These are phyloP conservation scores for Aegilops bicornis DNA, from an alignment of 176 grass and related monocot genomes.

Conservation along the genomic window DNA sequence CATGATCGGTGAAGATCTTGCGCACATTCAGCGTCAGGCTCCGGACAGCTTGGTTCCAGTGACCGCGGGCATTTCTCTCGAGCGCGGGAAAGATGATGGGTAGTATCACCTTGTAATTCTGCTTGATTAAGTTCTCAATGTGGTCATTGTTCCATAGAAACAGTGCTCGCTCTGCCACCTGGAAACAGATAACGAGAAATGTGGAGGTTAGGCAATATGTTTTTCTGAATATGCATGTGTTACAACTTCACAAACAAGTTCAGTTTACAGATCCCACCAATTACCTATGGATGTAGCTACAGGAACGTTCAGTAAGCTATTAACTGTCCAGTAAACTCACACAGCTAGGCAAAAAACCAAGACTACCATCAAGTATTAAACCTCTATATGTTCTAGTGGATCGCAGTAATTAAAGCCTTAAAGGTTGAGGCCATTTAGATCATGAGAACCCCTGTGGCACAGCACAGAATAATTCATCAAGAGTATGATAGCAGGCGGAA, in stretches of 20 bases:
- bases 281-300: not conserved
- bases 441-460: not conserved
- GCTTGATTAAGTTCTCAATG: constrained; percentile 90
- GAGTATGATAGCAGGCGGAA: constrained; percentile 15
- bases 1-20: constrained; percentile 90
- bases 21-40: constrained; percentile 87
- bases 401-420: not conserved
- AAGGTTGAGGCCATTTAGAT: not conserved
- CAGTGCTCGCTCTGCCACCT: constrained; percentile 94
- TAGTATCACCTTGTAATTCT: constrained; percentile 87
- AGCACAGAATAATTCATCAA: not conserved
- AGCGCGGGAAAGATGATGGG: constrained; percentile 94
- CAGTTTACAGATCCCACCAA: not conserved
- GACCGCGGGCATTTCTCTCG: constrained; percentile 66
- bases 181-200: constrained; percentile 31
- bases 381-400: not conserved
- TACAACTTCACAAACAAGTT: not conserved
- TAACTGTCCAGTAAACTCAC: constrained; percentile 1
- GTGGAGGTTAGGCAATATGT: constrained; percentile 11
- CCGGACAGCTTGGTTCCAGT: constrained; percentile 95
- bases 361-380: not conserved
- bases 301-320: not conserved
- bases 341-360: not conserved
- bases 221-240: not conserved
- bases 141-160: constrained; percentile 99